Evolutionary conservation across 2,329 filamentous ascomycete species (phyloP).

Genomic region (Paracorniculantispora psalliotae): DNA sequence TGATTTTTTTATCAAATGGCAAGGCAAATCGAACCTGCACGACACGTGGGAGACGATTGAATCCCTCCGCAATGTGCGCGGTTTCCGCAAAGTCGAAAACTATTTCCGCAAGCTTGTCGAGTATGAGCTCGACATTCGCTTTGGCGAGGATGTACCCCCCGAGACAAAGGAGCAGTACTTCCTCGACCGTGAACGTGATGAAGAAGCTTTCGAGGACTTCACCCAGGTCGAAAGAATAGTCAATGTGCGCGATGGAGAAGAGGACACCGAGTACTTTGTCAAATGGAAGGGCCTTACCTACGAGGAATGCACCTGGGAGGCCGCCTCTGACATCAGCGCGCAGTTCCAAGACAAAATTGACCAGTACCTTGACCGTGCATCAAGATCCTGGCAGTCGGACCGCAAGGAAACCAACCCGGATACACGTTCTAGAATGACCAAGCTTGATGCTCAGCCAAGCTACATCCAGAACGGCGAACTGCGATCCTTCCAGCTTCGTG

Average conservation of each 20-base stretch:
- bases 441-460: conserved; percentile 72
- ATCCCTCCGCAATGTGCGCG: conserved; percentile 69
- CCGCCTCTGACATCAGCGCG: conserved; percentile 65
- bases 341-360: conserved; percentile 88
- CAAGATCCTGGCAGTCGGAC: conserved; percentile 76
- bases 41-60: conserved; percentile 89
- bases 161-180: conserved; percentile 92
- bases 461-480: conserved; percentile 84
- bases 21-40: conserved; percentile 90
- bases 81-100: conserved; percentile 86
- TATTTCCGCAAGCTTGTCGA: conserved; percentile 83
- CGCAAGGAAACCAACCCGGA: conserved; percentile 68
- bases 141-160: conserved; percentile 69
- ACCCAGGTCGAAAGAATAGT: conserved; percentile 93
- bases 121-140: conserved; percentile 71
- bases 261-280: conserved; percentile 82
- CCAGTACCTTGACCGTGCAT: conserved; percentile 78
- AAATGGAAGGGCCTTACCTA: conserved; percentile 97
- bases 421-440: conserved; percentile 69
- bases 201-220: conserved; percentile 83
- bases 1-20: conserved; percentile 94
- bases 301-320: conserved; percentile 93
- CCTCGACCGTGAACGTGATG: conserved; percentile 86
- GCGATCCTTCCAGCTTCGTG: conserved; percentile 87
- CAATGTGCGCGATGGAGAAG: conserved; percentile 71